phyloP scores from a whole-genome alignment of 345 rosid species.

The Euphorbia tirucalli region DNA sequence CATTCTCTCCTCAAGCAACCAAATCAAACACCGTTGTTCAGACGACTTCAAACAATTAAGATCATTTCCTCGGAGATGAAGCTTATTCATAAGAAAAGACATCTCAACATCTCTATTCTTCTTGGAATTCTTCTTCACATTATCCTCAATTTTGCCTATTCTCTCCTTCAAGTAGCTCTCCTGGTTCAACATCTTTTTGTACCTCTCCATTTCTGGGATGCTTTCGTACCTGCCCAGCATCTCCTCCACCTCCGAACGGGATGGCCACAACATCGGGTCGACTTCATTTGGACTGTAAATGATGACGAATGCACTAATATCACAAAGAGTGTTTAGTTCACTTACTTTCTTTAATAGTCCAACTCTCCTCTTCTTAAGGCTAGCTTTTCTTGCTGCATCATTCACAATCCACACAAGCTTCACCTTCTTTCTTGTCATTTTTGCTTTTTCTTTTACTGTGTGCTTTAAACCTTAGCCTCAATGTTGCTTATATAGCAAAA shows the following conservation, averaged over 20 bases:
- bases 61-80: slow-evolving; percentile 7
- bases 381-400: slow-evolving; percentile 38
- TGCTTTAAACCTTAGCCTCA: neutral
- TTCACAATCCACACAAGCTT: slow-evolving; percentile 38
- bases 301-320: slow-evolving; percentile 29
- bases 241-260: slow-evolving; percentile 12
- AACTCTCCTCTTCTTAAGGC: slow-evolving; percentile 42
- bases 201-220: slow-evolving; percentile 28
- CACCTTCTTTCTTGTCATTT: slow-evolving; percentile 55
- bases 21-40: slow-evolving; percentile 21
- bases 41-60: neutral
- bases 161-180: slow-evolving; percentile 34
- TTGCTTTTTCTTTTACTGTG: neutral
- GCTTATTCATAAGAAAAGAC: slow-evolving; percentile 22
- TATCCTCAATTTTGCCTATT: slow-evolving; percentile 23
- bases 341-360: slow-evolving; percentile 49
- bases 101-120: slow-evolving; percentile 24
- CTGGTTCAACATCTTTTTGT: slow-evolving; percentile 34
- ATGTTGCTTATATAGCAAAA: slow-evolving; percentile 3
- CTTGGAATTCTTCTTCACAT: slow-evolving; percentile 10
- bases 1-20: slow-evolving; percentile 30
- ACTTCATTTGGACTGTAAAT: slow-evolving; percentile 37
- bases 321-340: slow-evolving; percentile 44
- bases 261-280: slow-evolving; percentile 42
- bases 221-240: slow-evolving; percentile 19